Base-by-base conservation (phyloP, 2,329 filamentous ascomycete genomes). In the Ascochyta clinopodiicola region DNA sequence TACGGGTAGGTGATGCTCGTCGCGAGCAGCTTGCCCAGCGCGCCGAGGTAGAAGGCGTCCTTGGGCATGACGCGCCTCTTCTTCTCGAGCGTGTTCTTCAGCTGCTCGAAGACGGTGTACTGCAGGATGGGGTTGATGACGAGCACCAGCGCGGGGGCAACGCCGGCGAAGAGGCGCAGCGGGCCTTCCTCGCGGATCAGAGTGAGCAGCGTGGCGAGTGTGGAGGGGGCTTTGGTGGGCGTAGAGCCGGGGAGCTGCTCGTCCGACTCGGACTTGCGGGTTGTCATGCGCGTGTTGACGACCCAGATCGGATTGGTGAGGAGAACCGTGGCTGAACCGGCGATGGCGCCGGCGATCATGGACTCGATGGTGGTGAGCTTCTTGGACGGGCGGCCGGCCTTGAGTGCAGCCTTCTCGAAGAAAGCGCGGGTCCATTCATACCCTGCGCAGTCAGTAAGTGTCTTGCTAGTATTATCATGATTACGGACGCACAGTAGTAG, bases 261-360 rank as follows among this genome's bases (percentile, higher is more conserved):
- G 12, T 73, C 68, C 22, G 76, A 75, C 43, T 82, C 80, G n/a
- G 86, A 85, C 79, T 90, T 89, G 69, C 92, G 87, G 44, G 95
- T 94, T 21, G 95, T 99, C 89, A 99, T 96, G 72, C 95, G 90
- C 50, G 95, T 99, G 82, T 99, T 99, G 76, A 99, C 83, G 46
- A 99, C 95, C 95, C 95, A 99, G 79, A 99, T 99, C 42, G 95
- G 95, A 81, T 99, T 99, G 58, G 95, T 99, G 71, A 97, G 84
- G 71, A 99, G 83, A 63, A 99, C 95, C 17, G 95, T 99, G 12
- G 94, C 94, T 63, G 89, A 93, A 12, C 95, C 95, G 36, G 95
- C 95, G 67, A 99, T 84, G 54, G 95, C 95, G 63, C 95, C 95
- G 3, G 95, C 94, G 56, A 96, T 88, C 89, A 99, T 99, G 64